Evolutionary conservation across 495 filamentous ascomycete species (phyloP).

Genomic region (Bathelium albidoporum): DNA sequence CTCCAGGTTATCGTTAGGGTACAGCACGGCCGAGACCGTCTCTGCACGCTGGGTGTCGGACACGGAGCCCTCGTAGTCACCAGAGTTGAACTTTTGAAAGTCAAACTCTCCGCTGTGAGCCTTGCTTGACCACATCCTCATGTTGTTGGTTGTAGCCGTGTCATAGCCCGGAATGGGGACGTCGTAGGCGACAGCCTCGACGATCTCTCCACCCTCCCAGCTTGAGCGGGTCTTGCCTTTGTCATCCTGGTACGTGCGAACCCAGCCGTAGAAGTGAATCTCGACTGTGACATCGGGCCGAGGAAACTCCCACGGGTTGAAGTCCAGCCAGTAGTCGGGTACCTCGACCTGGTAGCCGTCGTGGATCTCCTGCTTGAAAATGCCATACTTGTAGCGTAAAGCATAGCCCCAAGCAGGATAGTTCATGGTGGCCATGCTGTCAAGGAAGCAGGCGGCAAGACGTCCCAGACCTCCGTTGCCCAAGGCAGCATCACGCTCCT

Average conservation of each 20-base stretch:
- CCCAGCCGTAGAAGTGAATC: constrained; percentile 88
- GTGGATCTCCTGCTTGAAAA: constrained; percentile 98
- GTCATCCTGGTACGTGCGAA: constrained; percentile 61
- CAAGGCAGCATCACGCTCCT: constrained; percentile 93
- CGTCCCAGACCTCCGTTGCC: constrained; percentile 94
- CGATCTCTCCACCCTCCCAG: constrained; percentile 91
- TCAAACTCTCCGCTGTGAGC: constrained; percentile 95
- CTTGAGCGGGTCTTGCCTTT: constrained; percentile 58
- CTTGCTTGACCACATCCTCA: constrained; percentile 94
- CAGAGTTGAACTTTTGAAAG: constrained; percentile 98
- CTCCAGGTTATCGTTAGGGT: constrained; percentile 95
- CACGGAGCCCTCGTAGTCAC: constrained; percentile 95
- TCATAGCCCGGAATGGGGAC: constrained; percentile 87
- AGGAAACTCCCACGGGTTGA: constrained; percentile 98
- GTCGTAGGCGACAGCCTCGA: constrained; percentile 89
- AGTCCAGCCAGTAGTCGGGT: constrained; percentile 98
- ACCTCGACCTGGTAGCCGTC: constrained; percentile 96
- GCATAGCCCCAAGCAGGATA: constrained; percentile 97
- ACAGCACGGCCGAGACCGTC: constrained; percentile 94
- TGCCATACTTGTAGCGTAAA: constrained; percentile 89
- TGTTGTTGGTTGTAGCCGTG: constrained; percentile 88
- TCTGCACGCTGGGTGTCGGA: constrained; percentile 92
- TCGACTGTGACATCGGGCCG: constrained; percentile 90
- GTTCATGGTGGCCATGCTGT: constrained; percentile 88
- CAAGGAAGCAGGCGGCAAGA: constrained; percentile 90